Conservation (phyloP, 257 asterid species). For the Thymus quinquecostatus region DNA sequence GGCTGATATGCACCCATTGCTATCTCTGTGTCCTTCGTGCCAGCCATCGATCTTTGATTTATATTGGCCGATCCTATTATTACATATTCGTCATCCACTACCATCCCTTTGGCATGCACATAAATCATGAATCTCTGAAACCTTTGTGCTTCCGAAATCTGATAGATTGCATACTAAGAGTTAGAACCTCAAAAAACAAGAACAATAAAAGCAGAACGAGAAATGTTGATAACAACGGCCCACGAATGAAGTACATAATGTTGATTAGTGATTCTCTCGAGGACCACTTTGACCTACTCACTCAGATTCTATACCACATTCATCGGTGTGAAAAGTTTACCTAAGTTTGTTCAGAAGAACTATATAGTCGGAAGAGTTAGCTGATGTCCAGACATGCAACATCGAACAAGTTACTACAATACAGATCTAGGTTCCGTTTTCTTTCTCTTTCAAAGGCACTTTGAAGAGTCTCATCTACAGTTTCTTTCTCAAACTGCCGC, state of each 20-base stretch:
- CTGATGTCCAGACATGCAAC: no score
- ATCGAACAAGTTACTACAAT: no score
- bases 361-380: no score
- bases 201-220: background rate
- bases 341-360: no score
- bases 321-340: no score
- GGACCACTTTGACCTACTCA: no score
- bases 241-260: constrained; percentile 19
- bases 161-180: constrained; percentile 25
- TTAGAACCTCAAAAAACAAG: background rate
- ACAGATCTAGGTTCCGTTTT: no score
- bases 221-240: background rate
- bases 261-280: background rate
- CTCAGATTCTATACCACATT: no score
- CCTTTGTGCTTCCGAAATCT: constrained; percentile 74
- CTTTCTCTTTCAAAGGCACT: no score
- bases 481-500: no score
- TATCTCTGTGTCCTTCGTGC: constrained; percentile 88
- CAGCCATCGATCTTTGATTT: constrained; percentile 94
- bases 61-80: constrained; percentile 90
- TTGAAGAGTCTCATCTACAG: no score
- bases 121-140: constrained; percentile 83
- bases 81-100: constrained; percentile 88
- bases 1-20: constrained; percentile 98
- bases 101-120: constrained; percentile 96